Evolutionary conservation across 1,139 yeast genomes (phyloP), one percentile per base, ranked within the genome.

Genomic region (Blastobotrys proliferans): DNA sequence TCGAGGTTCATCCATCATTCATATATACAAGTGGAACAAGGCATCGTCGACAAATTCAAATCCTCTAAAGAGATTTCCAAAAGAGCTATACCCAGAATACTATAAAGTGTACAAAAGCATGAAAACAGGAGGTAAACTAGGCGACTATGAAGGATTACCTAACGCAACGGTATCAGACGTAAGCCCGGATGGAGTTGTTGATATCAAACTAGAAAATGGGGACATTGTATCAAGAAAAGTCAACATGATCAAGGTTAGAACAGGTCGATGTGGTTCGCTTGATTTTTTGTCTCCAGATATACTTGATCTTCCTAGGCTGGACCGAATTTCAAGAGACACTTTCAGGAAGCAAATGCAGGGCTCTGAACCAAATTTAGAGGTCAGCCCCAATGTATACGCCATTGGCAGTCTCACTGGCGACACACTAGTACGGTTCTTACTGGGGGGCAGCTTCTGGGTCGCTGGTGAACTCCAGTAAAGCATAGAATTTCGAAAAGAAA

Each of bases 331-430:
- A 25, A 45, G 28, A 40, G 32, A 24, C 35, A 39, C 47, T 18
- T 30, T 26, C 26, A 32, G 43, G 37, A 18, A 34, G 13, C 36
- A 40, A 25, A 39, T 35, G 16, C n/a, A 26, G 9, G 38, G 20
- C 10, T 32, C 32, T 4, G 29, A 11, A 8, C 34, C 40, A 5
- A 36, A 46, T 5, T 38, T 50, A 32, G 25, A 32, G 19, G 25
- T 55, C 25, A 39, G 48, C 29, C 34, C 44, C 11, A 43, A 48
- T 20, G 50, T 62, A 6, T 60, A 52, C 47, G 56, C 54, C 3
- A 47, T 62, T 34, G 67, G 67, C 8, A 58, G 63, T 44, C 45
- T 62, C 18, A 51, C 61, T 6, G 67, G 67, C 8, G 67, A 62
- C 44, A 52, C 64, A 1, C 46, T 62, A 22, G 64, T 62, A 5